Percentiles rank a stretch among this genome's conserved stretches.
phyloP scores from a whole-genome alignment of 2,329 filamentous ascomycete genomes.

The Epicoccum nigrum region DNA sequence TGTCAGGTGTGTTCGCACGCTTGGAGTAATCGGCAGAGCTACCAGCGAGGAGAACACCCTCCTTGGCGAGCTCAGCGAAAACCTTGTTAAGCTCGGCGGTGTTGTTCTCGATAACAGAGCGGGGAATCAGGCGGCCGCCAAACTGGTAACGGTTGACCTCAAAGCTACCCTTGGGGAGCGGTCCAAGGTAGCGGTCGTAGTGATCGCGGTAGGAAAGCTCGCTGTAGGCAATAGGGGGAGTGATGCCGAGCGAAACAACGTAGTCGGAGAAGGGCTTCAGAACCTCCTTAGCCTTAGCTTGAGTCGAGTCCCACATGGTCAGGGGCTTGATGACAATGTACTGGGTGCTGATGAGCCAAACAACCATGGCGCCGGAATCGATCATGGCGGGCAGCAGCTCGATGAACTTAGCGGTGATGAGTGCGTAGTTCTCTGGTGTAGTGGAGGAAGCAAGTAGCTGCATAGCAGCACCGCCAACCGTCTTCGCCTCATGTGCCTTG shows the following conservation, averaged over 20 bases:
- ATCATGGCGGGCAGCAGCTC: constrained; percentile 27
- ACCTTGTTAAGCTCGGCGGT: constrained; percentile 22
- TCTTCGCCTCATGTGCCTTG: constrained; percentile 29
- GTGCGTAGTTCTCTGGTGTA: constrained; percentile 23
- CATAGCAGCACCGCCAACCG: constrained; percentile 31
- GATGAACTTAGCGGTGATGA: constrained; percentile 17
- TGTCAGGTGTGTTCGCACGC: constrained; percentile 19
- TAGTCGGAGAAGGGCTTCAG: constrained; percentile 31
- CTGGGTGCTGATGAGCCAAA: constrained; percentile 22
- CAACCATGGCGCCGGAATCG: constrained; percentile 28
- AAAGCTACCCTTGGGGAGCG: constrained; percentile 30
- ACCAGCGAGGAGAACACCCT: constrained; percentile 25
- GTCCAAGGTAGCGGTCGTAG: constrained; percentile 33
- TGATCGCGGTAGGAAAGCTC: constrained; percentile 34
- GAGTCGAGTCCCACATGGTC: constrained; percentile 22
- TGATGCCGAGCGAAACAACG: constrained; percentile 26
- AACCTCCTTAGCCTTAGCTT: constrained; percentile 25
- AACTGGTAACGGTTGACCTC: constrained; percentile 30
- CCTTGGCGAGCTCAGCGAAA: constrained; percentile 18
- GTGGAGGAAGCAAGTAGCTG: constrained; percentile 26
- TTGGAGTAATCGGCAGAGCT: constrained; percentile 25
- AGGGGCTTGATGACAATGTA: constrained; percentile 24
- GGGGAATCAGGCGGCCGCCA: constrained; percentile 28
- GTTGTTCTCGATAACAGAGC: constrained; percentile 25
- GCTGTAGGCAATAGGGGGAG: constrained; percentile 27